phyloP scores from a whole-genome alignment of 352 stramenopile genomes.

The Phytophthora kernoviae region DNA sequence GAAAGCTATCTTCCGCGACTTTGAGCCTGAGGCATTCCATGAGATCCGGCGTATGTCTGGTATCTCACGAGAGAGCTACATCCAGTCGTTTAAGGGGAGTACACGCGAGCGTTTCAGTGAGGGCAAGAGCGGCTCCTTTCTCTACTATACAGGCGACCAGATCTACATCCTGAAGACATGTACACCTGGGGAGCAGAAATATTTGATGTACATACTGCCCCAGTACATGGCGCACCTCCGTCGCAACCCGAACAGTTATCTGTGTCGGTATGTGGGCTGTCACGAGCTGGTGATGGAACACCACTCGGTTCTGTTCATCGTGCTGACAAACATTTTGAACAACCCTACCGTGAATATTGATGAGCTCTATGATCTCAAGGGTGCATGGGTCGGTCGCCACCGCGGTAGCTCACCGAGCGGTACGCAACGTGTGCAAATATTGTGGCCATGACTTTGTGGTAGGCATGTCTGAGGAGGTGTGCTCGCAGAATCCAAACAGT shows the following conservation, averaged over 20 bases:
- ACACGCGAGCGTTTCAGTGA: slow-evolving; percentile 89
- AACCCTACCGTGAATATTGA: slow-evolving; percentile 86
- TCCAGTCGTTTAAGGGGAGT: slow-evolving; percentile 76
- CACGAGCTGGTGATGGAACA: slow-evolving; percentile 89
- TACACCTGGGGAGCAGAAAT: slow-evolving; percentile 80
- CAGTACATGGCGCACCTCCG: slow-evolving; percentile 86
- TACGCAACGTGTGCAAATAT: slow-evolving; percentile 84
- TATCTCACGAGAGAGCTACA: slow-evolving; percentile 77
- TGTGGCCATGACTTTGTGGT: slow-evolving; percentile 88
- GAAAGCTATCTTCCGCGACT: slow-evolving; percentile 84
- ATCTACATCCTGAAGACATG: slow-evolving; percentile 92
- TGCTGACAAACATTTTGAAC: slow-evolving; percentile 90
- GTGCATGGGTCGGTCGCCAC: slow-evolving; percentile 90
- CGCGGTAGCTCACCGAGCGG: slow-evolving; percentile 60
- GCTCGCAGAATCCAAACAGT: slow-evolving; percentile 62
- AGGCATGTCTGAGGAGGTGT: slow-evolving; percentile 82
- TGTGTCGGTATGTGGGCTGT: slow-evolving; percentile 89
- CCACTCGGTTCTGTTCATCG: slow-evolving; percentile 87
- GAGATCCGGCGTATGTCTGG: slow-evolving; percentile 82
- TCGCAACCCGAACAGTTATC: slow-evolving; percentile 85
- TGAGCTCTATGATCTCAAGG: slow-evolving; percentile 91
- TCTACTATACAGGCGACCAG: slow-evolving; percentile 91
- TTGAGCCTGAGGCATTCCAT: slow-evolving; percentile 80
- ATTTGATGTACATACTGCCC: slow-evolving; percentile 86
- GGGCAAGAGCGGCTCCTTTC: slow-evolving; percentile 89